Conservation (phyloP, 352 stramenopile genomes). For the Globisporangium perplexum region DNA sequence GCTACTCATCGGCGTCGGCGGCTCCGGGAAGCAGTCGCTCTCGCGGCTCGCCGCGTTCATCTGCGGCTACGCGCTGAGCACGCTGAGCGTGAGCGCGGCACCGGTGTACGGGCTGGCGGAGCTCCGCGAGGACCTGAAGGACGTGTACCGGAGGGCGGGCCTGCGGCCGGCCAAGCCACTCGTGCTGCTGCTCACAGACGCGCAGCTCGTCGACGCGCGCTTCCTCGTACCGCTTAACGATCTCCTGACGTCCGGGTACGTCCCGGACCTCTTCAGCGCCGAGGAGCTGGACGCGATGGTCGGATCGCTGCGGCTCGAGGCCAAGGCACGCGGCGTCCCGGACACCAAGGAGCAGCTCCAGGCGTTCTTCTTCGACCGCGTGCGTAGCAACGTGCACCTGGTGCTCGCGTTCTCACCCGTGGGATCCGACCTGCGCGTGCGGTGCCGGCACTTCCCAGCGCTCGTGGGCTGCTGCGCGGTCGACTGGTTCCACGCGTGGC, state of each 20-base stretch:
- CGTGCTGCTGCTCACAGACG: constrained; percentile 87
- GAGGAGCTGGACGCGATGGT: constrained; percentile 90
- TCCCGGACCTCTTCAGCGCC: constrained; percentile 78
- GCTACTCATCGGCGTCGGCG: constrained; percentile 81
- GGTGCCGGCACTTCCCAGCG: constrained; percentile 76
- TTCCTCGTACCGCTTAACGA: constrained; percentile 89
- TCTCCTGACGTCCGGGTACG: constrained; percentile 65
- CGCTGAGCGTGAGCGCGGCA: constrained; percentile 51
- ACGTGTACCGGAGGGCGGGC: constrained; percentile 84
- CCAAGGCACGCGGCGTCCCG: constrained; percentile 79
- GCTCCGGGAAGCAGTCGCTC: constrained; percentile 88
- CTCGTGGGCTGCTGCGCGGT: constrained; percentile 72
- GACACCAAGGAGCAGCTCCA: constrained; percentile 90
- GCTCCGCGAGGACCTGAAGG: constrained; percentile 87
- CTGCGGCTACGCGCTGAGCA: constrained; percentile 60
- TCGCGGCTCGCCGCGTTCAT: constrained; percentile 89
- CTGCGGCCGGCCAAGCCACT: constrained; percentile 82
- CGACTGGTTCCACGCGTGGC: constrained; percentile 91
- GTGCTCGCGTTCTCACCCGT: constrained; percentile 87
- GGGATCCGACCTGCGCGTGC: constrained; percentile 57
- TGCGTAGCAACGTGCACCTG: constrained; percentile 84
- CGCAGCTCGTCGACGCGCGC: constrained; percentile 69
- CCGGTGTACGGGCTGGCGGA: constrained; percentile 67
- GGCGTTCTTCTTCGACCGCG: constrained; percentile 87
- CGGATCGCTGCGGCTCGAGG: constrained; percentile 63